Percentiles rank a stretch among this genome's conserved stretches.
Conservation (phyloP, 2,329 filamentous ascomycete genomes). For the Hyphodiscus sp. region DNA sequence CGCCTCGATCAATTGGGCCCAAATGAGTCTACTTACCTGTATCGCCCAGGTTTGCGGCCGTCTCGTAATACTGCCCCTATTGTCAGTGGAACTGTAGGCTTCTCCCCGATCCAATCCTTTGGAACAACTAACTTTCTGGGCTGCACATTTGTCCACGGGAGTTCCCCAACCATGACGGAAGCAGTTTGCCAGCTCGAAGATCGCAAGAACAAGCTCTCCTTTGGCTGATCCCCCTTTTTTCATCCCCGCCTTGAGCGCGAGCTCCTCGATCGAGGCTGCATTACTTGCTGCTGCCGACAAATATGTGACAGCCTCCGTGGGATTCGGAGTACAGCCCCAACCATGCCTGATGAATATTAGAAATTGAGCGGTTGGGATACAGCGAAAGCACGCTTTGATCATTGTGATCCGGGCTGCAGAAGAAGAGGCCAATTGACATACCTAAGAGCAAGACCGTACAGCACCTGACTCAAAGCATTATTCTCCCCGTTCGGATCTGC, state of each 20-base stretch:
- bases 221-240: constrained; percentile 93
- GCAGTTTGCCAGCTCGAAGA: constrained; percentile 88
- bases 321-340: constrained; percentile 78
- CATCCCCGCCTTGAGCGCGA: constrained; percentile 78
- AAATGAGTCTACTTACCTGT: constrained; percentile 46
- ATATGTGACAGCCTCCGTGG: constrained; percentile 69
- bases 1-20: constrained; percentile 10
- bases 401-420: constrained; percentile 5
- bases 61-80: constrained; percentile 81
- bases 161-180: constrained; percentile 96
- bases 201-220: constrained; percentile 91
- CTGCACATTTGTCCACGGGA: constrained; percentile 76
- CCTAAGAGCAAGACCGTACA: constrained; percentile 88
- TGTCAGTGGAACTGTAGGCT: constrained; percentile 20
- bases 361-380: background rate
- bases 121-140: constrained; percentile 52
- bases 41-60: constrained; percentile 91
- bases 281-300: constrained; percentile 86
- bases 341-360: constrained; percentile 58
- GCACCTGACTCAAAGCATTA: constrained; percentile 89
- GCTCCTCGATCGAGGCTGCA: constrained; percentile 77
- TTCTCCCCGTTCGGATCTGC: constrained; percentile 81
- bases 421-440: constrained; percentile 38
- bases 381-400: background rate
- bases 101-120: constrained; percentile 20